These are phyloP conservation scores for Phytophthora pini DNA, from an alignment of 352 stramenopile genomes.

Conservation along the genomic window DNA sequence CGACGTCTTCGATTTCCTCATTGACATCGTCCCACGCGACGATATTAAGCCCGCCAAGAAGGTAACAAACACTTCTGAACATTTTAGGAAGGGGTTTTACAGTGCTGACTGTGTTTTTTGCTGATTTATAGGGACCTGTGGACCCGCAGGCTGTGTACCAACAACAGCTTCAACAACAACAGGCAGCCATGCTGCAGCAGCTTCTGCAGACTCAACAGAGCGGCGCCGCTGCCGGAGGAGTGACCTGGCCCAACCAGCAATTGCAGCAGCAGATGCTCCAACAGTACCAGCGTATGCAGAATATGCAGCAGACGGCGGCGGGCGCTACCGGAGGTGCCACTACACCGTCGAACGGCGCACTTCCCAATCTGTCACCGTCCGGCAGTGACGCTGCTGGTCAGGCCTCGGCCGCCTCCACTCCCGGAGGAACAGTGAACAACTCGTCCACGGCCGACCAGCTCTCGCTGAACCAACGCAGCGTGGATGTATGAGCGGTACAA, in stretches of 20 bases:
- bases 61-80: conserved; percentile 27
- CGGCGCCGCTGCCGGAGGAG: conserved; percentile 49
- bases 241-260: conserved; percentile 82
- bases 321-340: conserved; percentile 9
- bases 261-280: conserved; percentile 90
- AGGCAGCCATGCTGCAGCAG: conserved; percentile 89
- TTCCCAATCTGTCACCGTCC: conserved; percentile 53
- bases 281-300: conserved; percentile 84
- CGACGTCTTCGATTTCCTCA: conserved; percentile 93
- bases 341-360: conserved; percentile 31
- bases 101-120: conserved; percentile 9
- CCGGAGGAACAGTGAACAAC: conserved; percentile 21
- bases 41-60: conserved; percentile 91
- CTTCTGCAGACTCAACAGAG: conserved; percentile 87
- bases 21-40: conserved; percentile 91
- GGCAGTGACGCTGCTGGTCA: conserved; percentile 46
- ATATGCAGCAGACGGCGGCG: conserved; percentile 59
- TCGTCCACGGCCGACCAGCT: conserved; percentile 64
- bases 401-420: conserved; percentile 28
- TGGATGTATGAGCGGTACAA: conserved; percentile 65
- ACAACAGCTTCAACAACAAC: conserved; percentile 89
- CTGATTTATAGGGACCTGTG: conserved; percentile 52
- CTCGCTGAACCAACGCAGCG: conserved; percentile 75
- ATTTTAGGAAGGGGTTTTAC: background rate
- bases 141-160: conserved; percentile 86